Conservation (phyloP, 2,329 filamentous ascomycete species). For the Cladosporium sp. region DNA sequence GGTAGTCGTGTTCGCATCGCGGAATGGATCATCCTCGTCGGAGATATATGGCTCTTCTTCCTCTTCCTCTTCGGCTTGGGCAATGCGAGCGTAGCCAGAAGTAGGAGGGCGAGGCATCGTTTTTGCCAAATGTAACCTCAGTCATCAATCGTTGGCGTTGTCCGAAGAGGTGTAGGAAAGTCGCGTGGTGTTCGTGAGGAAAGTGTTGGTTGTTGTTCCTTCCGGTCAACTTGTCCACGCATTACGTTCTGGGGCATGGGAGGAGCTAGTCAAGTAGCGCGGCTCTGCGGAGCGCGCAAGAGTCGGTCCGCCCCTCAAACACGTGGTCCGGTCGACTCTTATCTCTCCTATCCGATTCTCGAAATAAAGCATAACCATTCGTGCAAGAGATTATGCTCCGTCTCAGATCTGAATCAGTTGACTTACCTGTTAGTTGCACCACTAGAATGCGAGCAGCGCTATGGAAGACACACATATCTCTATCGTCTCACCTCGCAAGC, state of each 20-base stretch:
- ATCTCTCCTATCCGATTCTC: too few species aligned
- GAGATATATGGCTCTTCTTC: constrained; percentile 38
- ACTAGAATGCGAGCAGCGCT: too few species aligned
- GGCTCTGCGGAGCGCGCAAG: constrained; percentile 2
- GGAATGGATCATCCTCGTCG: constrained; percentile 36
- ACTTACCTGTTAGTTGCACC: too few species aligned
- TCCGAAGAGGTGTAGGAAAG: background rate
- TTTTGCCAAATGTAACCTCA: constrained; percentile 23
- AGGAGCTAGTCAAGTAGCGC: background rate
- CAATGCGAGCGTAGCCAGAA: constrained; percentile 50
- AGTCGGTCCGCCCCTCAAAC: background rate
- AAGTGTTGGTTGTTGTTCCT: background rate
- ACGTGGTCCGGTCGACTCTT: too few species aligned
- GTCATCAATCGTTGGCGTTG: background rate
- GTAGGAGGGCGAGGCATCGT: constrained; percentile 39
- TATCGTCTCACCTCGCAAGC: too few species aligned
- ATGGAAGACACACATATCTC: too few species aligned
- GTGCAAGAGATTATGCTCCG: too few species aligned
- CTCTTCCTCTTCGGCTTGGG: constrained; percentile 49
- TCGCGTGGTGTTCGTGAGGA: too few species aligned
- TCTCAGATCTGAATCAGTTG: too few species aligned
- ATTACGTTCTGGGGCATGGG: background rate
- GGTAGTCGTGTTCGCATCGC: constrained; percentile 15
- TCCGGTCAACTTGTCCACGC: background rate
- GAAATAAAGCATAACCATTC: too few species aligned